Base-by-base conservation (phyloP, 306 rosid genomes). In the Castanospermum australe region DNA sequence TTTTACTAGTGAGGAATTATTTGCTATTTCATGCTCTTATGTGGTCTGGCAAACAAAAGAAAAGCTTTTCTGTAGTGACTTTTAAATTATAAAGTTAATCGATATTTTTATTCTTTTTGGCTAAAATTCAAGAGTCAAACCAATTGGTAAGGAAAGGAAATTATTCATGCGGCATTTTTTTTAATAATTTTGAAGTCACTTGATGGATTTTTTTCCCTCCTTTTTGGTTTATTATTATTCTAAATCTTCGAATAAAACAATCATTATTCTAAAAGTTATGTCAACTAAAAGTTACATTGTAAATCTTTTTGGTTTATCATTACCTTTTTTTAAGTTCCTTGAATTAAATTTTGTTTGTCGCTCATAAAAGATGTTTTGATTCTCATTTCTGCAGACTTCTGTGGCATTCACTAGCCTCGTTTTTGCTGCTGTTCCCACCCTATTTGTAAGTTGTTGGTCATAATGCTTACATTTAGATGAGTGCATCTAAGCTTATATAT, bases 381-480 rank as follows among this genome's bases (percentile, higher is more conserved):
- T 41, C 50, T 51, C 7, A 76, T 82, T 24, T 67, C 36, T 86
- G 89, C 94, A 91, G 98, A 88, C 96, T 83, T 91, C 93, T 8
- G 93, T 90, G 85, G 97, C 99, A 64, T 95, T 95, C 83, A 73
- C 94, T 4, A 86, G 98, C 94, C 86, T 95, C 67, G 97, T 93
- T 71, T 51, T 83, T 82, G 96, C 97, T 17, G 94, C 98, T 36
- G 89, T 95, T 56, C 99, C 99, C 21, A 82, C 97, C 15, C 77
- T 93, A 44, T 75, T 83, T 83, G 99, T 93, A 86, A 93, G 97
- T 87, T 77, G 21, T 67, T 67, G 5, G 56, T 73, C 71, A 20
- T 42, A 35, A 35, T 55, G 30, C 71, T 75, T 67, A 9, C 79
- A 35, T 71, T 72, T 79, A 15, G 55, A 71, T 59, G 42, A 48